Evolutionary conservation across 345 rosid genomes (phyloP).

Genomic region (Ricinus communis): DNA sequence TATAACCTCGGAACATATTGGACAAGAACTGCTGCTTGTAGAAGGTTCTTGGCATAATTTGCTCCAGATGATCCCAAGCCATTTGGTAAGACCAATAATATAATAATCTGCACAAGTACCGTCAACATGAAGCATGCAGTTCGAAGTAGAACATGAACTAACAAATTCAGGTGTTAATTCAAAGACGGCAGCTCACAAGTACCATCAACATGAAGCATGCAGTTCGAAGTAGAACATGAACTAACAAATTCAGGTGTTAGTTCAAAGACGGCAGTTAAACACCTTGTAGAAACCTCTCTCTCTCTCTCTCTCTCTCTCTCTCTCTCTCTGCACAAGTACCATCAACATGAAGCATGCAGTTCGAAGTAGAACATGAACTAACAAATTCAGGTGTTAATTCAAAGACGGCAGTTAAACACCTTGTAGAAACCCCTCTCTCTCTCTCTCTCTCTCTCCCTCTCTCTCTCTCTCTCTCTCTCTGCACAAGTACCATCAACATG

Average conservation of each 20-base stretch:
- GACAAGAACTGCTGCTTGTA: constrained; percentile 58
- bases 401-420: background rate
- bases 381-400: background rate
- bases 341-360: constrained; percentile 9
- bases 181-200: background rate
- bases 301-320: too few species aligned
- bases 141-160: background rate
- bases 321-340: constrained; percentile 46
- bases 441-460: too few species aligned
- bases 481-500: too few species aligned
- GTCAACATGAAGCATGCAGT: constrained; percentile 8
- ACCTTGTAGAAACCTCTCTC: too few species aligned
- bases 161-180: background rate
- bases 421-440: too few species aligned
- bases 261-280: too few species aligned
- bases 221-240: too few species aligned
- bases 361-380: background rate
- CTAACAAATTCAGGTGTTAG: too few species aligned
- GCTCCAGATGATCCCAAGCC: constrained; percentile 47
- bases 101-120: constrained; percentile 48
- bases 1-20: constrained; percentile 75
- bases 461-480: too few species aligned
- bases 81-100: constrained; percentile 46
- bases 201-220: too few species aligned
- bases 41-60: constrained; percentile 61